These are phyloP conservation scores for Lathyrus sativus DNA, from an alignment of 306 rosid species.

Conservation along the genomic window DNA sequence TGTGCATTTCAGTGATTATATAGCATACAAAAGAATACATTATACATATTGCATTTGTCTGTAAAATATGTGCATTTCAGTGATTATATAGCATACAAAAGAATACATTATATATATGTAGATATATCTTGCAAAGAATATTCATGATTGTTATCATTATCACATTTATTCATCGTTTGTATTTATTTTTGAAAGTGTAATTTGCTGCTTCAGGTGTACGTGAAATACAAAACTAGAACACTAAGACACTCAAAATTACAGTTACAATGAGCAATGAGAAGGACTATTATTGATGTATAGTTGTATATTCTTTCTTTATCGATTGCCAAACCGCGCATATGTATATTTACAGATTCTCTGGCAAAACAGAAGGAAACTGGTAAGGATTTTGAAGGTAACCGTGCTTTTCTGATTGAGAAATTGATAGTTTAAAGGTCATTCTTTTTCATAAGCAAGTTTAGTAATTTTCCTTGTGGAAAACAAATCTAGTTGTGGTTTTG, in stretches of 20 bases:
- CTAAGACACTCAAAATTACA: neutral
- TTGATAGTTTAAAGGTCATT: conserved; percentile 28
- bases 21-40: neutral
- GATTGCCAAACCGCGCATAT: conserved; percentile 24
- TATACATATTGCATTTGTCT: neutral
- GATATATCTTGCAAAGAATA: conserved; percentile 2
- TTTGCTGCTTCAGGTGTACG: neutral
- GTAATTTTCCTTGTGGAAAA: conserved; percentile 75
- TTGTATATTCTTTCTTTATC: conserved; percentile 34
- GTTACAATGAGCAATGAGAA: conserved; percentile 22
- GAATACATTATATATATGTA: neutral
- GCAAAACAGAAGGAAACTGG: conserved; percentile 30
- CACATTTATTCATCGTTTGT: conserved; percentile 9
- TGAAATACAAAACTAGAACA: neutral
- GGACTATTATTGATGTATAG: conserved; percentile 33
- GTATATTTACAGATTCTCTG: conserved; percentile 36
- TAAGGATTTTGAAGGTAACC: conserved; percentile 25
- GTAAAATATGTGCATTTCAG: conserved; percentile 10
- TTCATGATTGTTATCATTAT: neutral
- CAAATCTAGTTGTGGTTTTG: conserved; percentile 81
- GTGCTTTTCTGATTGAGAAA: conserved; percentile 41
- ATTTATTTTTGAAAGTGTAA: neutral
- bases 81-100: neutral
- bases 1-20: conserved; percentile 6
- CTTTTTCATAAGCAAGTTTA: conserved; percentile 34